Conservation (phyloP, 2,329 filamentous ascomycete species). For the Didymella pomorum region DNA sequence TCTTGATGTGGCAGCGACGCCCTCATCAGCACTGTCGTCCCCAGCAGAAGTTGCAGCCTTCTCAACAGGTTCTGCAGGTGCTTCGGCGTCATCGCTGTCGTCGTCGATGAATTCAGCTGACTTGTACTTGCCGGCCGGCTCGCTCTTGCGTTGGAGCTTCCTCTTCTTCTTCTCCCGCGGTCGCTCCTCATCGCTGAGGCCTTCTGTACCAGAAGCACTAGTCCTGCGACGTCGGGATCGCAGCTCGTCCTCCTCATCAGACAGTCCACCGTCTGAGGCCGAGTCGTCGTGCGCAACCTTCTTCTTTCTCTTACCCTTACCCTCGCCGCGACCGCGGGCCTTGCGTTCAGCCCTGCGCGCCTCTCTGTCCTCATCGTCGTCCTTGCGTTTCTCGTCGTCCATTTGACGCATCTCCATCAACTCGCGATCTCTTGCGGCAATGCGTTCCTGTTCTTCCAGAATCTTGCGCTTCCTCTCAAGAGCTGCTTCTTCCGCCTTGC, state of each 20-base stretch:
- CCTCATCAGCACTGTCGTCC: slow-evolving; percentile 38
- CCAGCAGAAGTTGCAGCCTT: slow-evolving; percentile 16
- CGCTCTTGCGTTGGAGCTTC: slow-evolving; percentile 64
- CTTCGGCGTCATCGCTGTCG: slow-evolving; percentile 41
- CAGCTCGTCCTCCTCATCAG: slow-evolving; percentile 50
- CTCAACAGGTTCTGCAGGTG: slow-evolving; percentile 28
- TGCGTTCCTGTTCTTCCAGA: slow-evolving; percentile 82
- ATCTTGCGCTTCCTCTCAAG: slow-evolving; percentile 80
- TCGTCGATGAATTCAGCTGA: slow-evolving; percentile 84
- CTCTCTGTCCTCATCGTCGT: slow-evolving; percentile 74
- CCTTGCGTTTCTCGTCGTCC: slow-evolving; percentile 71
- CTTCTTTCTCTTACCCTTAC: slow-evolving; percentile 65
- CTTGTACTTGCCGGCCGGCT: slow-evolving; percentile 74
- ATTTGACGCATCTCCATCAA: slow-evolving; percentile 75
- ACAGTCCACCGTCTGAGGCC: slow-evolving; percentile 53
- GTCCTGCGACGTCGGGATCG: slow-evolving; percentile 48
- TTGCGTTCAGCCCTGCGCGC: slow-evolving; percentile 72
- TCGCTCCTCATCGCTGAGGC: slow-evolving; percentile 64
- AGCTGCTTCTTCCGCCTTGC: slow-evolving; percentile 72
- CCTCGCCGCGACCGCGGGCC: slow-evolving; percentile 55
- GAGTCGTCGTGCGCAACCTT: slow-evolving; percentile 59
- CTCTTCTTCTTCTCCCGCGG: slow-evolving; percentile 69
- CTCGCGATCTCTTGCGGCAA: slow-evolving; percentile 76
- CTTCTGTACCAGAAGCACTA: slow-evolving; percentile 51
- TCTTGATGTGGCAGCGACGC: slow-evolving; percentile 32